phyloP scores from a whole-genome alignment of 2,329 filamentous ascomycete genomes.

The Phialocephala sp. region DNA sequence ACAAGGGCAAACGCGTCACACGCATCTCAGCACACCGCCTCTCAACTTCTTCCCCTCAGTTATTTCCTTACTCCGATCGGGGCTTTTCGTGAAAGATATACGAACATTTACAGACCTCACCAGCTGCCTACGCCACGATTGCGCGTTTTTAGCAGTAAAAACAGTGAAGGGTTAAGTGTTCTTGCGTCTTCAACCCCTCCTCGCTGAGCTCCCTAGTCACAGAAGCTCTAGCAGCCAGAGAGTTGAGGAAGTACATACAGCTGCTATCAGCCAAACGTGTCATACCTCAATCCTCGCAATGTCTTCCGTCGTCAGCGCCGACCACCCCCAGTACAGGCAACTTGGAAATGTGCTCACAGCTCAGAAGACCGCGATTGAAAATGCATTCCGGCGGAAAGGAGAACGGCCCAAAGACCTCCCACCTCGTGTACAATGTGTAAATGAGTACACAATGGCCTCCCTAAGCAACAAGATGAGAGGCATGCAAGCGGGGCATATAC shows the following conservation, averaged over 20 bases:
- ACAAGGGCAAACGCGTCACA: not conserved
- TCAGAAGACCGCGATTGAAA: not conserved
- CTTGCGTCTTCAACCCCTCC: no score
- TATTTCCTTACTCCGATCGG: no score
- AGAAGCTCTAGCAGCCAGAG: no score
- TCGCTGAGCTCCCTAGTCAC: no score
- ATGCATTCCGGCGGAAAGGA: slow-evolving; percentile 1
- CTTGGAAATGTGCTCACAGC: not conserved
- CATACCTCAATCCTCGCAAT: not conserved
- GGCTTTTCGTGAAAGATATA: no score
- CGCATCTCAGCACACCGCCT: not conserved
- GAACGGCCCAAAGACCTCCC: slow-evolving; percentile 4
- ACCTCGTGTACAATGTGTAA: not conserved
- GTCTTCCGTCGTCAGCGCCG: not conserved
- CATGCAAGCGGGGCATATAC: not conserved
- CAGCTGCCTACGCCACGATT: no score
- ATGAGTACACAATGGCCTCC: slow-evolving; percentile 11
- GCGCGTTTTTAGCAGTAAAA: no score
- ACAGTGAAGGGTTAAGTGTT: no score
- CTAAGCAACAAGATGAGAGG: not conserved
- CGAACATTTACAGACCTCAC: no score
- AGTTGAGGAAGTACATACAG: not conserved
- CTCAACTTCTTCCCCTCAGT: no score
- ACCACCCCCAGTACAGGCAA: not conserved
- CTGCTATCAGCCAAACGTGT: not conserved